Conservation (phyloP, 257 asterid species). For the Plantago major region DNA sequence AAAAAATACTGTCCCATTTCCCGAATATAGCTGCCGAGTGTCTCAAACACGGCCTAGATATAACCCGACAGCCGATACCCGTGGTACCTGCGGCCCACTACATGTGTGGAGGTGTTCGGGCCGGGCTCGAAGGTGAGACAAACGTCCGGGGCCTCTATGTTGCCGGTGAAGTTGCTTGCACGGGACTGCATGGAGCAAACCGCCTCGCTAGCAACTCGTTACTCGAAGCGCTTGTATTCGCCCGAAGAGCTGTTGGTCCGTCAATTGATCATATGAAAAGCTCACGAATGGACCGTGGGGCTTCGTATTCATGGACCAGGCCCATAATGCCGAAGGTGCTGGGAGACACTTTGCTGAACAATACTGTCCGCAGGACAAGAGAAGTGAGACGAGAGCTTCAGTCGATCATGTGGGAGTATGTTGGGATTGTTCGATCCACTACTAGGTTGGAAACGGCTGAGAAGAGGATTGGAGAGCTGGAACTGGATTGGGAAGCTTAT, state of each 20-base stretch:
- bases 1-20: conserved; percentile 73
- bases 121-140: conserved; percentile 93
- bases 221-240: conserved; percentile 93
- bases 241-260: conserved; percentile 86
- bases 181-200: conserved; percentile 94
- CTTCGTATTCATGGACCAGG: conserved; percentile 54
- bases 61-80: conserved; percentile 78
- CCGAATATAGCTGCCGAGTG: conserved; percentile 96
- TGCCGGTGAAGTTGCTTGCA: conserved; percentile 98
- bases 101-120: conserved; percentile 99
- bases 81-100: conserved; percentile 99
- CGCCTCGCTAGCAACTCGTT: conserved; percentile 93
- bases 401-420: conserved; percentile 82
- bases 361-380: conserved; percentile 44
- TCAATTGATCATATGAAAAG: conserved; percentile 60
- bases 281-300: conserved; percentile 30
- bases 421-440: conserved; percentile 86
- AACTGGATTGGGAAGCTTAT: conserved; percentile 78
- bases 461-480: conserved; percentile 71
- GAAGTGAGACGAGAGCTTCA: conserved; percentile 71
- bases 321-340: conserved; percentile 58
- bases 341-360: conserved; percentile 30
- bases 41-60: conserved; percentile 79
- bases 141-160: conserved; percentile 78
- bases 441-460: conserved; percentile 68